Base-by-base conservation (phyloP, 768 basidiomycete species). In the Paxillus involutus region DNA sequence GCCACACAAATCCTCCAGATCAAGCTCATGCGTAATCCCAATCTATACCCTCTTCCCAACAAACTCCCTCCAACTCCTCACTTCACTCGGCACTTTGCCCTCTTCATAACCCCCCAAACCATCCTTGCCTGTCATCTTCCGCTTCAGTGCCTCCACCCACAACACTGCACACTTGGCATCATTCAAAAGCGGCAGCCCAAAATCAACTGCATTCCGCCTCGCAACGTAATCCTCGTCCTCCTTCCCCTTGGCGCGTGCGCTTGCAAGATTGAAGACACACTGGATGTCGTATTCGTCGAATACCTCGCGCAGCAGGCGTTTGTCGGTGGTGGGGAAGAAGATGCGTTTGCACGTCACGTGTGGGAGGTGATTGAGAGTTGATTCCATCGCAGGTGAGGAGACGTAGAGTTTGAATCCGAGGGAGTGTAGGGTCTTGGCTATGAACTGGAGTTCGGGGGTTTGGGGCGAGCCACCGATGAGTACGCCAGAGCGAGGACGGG, bases 201-300 rank as follows among this genome's bases (percentile, higher is more conserved):
- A 98, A 75, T 98, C 95, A 50, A 96, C 93, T 49, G 94, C 93
- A 68, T 95, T 95, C 59, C 94, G 89, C 67, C 97, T 83, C 51
- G 97, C 96, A 44, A 98, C 95, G 64, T 99, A 99, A 63, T 98
- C 94, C 67, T 98, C 92, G 67, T 98, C 97, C 12, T 84, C 77
- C 12, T 86, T 83, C 62, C 85, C 83, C 40, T 74, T 76, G 33
- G 88, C 95, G 6, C 94, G 86, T 51, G 82, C 74, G 63, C 86
- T 84, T 11, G 96, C 88, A 48, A 99, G 80, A 75, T 98, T 98
- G 73, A 98, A 85, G 41, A 99, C 97, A 44, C 85, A 88, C 65
- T 94, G 89, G 62, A 99, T 96, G 60, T 98, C 91, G 70, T 88
- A 89, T 71, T 96, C 90, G 69, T 93, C 91, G 58, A 92, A 95